phyloP scores from a whole-genome alignment of 1,284 basidiomycete genomes.

The Puccinia horiana region DNA sequence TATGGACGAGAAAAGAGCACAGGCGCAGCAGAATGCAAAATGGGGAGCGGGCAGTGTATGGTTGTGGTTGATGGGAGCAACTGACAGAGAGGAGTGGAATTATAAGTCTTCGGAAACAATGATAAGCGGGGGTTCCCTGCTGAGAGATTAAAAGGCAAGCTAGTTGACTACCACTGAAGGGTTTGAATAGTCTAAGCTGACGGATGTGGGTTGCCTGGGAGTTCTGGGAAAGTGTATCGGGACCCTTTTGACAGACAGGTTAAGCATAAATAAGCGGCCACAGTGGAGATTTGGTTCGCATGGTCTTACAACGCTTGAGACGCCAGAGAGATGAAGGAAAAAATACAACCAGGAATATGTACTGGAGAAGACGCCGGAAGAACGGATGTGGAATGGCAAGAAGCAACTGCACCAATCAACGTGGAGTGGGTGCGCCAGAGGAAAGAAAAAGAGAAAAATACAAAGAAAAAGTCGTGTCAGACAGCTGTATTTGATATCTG shows the following conservation, averaged over 20 bases:
- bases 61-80: not conserved
- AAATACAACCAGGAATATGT: constrained; percentile 4
- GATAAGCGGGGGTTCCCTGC: not conserved
- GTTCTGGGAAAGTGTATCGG: not conserved
- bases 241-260: not conserved
- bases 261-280: constrained; percentile 10
- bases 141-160: not conserved
- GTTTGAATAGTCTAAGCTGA: not conserved
- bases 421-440: constrained; percentile 26
- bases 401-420: constrained; percentile 26
- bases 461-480: constrained; percentile 3
- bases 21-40: not conserved
- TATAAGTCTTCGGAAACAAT: not conserved
- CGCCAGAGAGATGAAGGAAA: constrained; percentile 10
- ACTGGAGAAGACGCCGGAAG: constrained; percentile 17
- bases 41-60: not conserved
- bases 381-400: constrained; percentile 29
- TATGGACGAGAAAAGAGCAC: not conserved
- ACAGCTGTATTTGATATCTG: constrained; percentile 38
- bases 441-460: not conserved
- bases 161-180: not conserved
- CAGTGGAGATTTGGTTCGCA: not conserved
- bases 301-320: constrained; percentile 1
- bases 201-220: not conserved
- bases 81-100: not conserved